phyloP scores from a whole-genome alignment of 1,284 basidiomycete species.

The Meira miltonrushii region DNA sequence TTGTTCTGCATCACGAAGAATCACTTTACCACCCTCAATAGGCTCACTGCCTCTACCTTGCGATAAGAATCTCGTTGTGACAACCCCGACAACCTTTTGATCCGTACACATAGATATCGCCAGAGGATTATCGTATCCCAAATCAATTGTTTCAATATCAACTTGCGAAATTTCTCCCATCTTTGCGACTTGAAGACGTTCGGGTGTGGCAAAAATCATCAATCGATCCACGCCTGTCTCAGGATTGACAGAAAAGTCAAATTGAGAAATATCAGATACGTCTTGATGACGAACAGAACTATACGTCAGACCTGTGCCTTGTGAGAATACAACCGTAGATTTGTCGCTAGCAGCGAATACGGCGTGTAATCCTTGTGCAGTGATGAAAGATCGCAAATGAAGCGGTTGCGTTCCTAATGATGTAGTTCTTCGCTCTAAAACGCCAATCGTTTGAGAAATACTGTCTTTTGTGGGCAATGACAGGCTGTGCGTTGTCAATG shows the following conservation, averaged over 20 bases:
- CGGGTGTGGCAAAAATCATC: slow-evolving; percentile 28
- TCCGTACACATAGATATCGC: slow-evolving; percentile 39
- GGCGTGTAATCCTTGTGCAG: slow-evolving; percentile 24
- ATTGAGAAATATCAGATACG: slow-evolving; percentile 26
- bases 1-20: slow-evolving; percentile 5
- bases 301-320: slow-evolving; percentile 40
- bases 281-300: slow-evolving; percentile 41
- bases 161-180: slow-evolving; percentile 44
- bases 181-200: slow-evolving; percentile 31
- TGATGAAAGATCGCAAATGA: slow-evolving; percentile 55
- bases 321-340: slow-evolving; percentile 41
- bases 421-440: slow-evolving; percentile 60
- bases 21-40: slow-evolving; percentile 7
- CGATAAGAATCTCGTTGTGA: slow-evolving; percentile 28
- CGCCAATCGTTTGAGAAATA: slow-evolving; percentile 25
- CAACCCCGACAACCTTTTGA: slow-evolving; percentile 19
- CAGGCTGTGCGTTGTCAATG: slow-evolving; percentile 62
- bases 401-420: slow-evolving; percentile 69
- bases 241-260: slow-evolving; percentile 15
- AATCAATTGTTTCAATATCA: slow-evolving; percentile 48
- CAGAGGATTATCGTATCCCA: slow-evolving; percentile 51
- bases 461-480: slow-evolving; percentile 31
- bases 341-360: slow-evolving; percentile 47
- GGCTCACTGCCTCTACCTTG: slow-evolving; percentile 16
- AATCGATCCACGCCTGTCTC: slow-evolving; percentile 1